These are phyloP conservation scores for Lasiodiplodia sp. DNA, from an alignment of 2,329 filamentous ascomycete species.

Conservation along the genomic window DNA sequence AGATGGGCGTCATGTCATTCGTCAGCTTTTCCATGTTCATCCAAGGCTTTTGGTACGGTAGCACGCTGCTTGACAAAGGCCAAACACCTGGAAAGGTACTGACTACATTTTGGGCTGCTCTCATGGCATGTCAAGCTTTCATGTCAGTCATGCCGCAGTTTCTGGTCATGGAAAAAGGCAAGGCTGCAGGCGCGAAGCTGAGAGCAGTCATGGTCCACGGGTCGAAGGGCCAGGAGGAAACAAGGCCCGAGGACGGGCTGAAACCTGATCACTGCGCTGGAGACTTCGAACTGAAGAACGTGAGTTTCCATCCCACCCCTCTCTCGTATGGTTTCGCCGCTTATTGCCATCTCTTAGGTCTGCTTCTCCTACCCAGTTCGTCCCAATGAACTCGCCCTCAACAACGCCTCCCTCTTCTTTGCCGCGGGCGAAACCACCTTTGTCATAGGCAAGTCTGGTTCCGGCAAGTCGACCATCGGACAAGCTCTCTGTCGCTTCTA, in stretches of 20 bases:
- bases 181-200: slow-evolving; percentile 73
- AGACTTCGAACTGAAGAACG: slow-evolving; percentile 73
- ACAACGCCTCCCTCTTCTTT: slow-evolving; percentile 72
- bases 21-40: slow-evolving; percentile 83
- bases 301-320: slow-evolving; percentile 44
- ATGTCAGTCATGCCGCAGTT: slow-evolving; percentile 79
- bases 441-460: slow-evolving; percentile 85
- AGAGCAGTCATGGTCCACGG: slow-evolving; percentile 51
- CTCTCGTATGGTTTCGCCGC: background rate
- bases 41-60: slow-evolving; percentile 88
- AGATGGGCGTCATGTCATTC: slow-evolving; percentile 76
- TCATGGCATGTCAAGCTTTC: slow-evolving; percentile 78
- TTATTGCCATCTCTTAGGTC: slow-evolving; percentile 61
- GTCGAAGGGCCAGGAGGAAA: slow-evolving; percentile 38
- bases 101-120: slow-evolving; percentile 83
- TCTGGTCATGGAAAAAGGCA: slow-evolving; percentile 79
- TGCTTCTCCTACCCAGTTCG: slow-evolving; percentile 83
- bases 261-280: slow-evolving; percentile 62
- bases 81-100: slow-evolving; percentile 71
- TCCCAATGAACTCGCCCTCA: slow-evolving; percentile 65
- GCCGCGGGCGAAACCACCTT: slow-evolving; percentile 77
- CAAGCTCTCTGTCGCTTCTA: slow-evolving; percentile 84
- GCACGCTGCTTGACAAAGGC: slow-evolving; percentile 69
- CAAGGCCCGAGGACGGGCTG: slow-evolving; percentile 33
- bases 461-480: slow-evolving; percentile 88